phyloP scores from a whole-genome alignment of 352 stramenopile species.

The Thalassiosira hispida region DNA sequence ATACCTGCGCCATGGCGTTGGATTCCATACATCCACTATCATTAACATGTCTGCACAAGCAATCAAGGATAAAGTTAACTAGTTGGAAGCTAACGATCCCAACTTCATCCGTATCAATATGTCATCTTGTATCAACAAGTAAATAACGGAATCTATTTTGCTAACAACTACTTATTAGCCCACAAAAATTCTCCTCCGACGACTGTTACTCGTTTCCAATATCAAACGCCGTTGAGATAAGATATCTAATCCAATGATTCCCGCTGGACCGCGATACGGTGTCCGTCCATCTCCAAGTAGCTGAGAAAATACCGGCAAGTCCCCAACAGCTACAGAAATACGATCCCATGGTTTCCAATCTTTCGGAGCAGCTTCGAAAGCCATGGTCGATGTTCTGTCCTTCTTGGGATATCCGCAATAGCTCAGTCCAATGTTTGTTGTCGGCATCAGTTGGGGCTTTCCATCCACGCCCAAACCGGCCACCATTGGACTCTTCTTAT shows the following conservation, averaged over 20 bases:
- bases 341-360: conserved; percentile 68
- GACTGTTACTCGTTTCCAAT: conserved; percentile 60
- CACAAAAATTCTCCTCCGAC: conserved; percentile 60
- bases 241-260: conserved; percentile 78
- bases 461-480: conserved; percentile 73
- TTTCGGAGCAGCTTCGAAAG: conserved; percentile 58
- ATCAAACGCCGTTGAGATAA: conserved; percentile 74
- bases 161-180: conserved; percentile 3
- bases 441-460: conserved; percentile 57
- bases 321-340: conserved; percentile 64
- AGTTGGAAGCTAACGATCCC: too few relatives aligned
- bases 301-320: conserved; percentile 73
- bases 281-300: conserved; percentile 72
- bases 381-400: conserved; percentile 34
- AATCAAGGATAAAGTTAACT: too few relatives aligned
- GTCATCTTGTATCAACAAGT: background rate
- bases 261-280: conserved; percentile 68
- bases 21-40: too few relatives aligned
- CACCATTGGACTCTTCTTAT: conserved; percentile 61
- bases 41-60: too few relatives aligned
- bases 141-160: background rate
- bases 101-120: too few relatives aligned
- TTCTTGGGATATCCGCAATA: conserved; percentile 62
- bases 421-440: conserved; percentile 55
- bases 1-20: too few relatives aligned